Conservation (phyloP, 805 yeast species). For the Sugiyamaella marilandica region DNA sequence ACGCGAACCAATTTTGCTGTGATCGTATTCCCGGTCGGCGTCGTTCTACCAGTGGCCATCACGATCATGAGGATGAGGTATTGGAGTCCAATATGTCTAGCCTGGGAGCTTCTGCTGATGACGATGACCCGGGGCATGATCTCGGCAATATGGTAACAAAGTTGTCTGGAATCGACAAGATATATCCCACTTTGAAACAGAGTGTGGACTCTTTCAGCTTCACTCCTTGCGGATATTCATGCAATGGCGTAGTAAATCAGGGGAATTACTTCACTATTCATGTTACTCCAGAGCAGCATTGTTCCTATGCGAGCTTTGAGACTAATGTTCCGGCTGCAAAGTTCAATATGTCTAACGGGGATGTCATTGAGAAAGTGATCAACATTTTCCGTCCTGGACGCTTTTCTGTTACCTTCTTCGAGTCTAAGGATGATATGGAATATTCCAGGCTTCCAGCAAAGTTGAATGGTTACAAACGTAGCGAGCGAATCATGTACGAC, state of each 20-base stretch:
- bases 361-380: conserved; percentile 58
- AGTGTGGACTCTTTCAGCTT: conserved; percentile 82
- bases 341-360: conserved; percentile 41
- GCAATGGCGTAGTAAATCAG: conserved; percentile 67
- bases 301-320: conserved; percentile 96
- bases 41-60: not conserved
- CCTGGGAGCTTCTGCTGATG: conserved; percentile 35
- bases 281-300: conserved; percentile 88
- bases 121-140: conserved; percentile 72
- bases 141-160: conserved; percentile 67
- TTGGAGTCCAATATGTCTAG: conserved; percentile 28
- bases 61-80: conserved; percentile 34
- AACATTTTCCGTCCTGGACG: conserved; percentile 66
- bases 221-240: conserved; percentile 91
- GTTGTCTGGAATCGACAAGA: conserved; percentile 54
- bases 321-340: conserved; percentile 61
- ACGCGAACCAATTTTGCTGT: conserved; percentile 56
- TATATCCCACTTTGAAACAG: conserved; percentile 41
- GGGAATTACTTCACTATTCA: conserved; percentile 77
- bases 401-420: conserved; percentile 59
- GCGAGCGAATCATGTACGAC: conserved; percentile 69
- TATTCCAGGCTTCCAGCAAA: conserved; percentile 22
- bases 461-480: conserved; percentile 49
- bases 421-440: conserved; percentile 27
- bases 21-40: conserved; percentile 35